Percentiles rank a stretch among this genome's conserved stretches.
Evolutionary conservation across 164 flowering plant species (phyloP).

Genomic region (Buxus sempervirens): DNA sequence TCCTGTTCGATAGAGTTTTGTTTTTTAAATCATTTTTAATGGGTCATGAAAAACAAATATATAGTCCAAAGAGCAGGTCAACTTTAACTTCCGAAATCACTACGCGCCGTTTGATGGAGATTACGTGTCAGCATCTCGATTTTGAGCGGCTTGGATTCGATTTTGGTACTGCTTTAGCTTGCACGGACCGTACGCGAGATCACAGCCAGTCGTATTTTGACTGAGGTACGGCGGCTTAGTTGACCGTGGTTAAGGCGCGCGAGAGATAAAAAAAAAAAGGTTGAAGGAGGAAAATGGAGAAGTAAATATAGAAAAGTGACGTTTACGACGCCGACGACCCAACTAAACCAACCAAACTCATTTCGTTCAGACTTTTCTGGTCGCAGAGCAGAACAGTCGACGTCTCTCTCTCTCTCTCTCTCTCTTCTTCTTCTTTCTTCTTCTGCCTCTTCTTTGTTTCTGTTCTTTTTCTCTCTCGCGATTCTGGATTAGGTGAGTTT

Average conservation of each 20-base stretch:
- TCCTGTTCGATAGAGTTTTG: not conserved
- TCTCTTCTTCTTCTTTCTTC: not conserved
- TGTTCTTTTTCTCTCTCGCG: not conserved
- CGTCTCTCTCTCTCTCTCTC: conserved; percentile 1
- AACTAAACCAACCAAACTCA: conserved; percentile 11
- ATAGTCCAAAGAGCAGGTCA: not conserved
- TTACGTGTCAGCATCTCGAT: not conserved
- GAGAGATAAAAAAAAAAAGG: not conserved
- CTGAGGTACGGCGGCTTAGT: not conserved
- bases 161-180: not conserved
- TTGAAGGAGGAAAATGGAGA: not conserved
- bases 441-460: not conserved
- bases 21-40: no score
- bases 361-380: not conserved
- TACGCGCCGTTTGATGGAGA: not conserved
- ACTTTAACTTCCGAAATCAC: not conserved
- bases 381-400: not conserved
- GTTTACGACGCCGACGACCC: conserved; percentile 35
- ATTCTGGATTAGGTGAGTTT: conserved; percentile 21
- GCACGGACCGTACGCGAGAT: not conserved
- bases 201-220: not conserved
- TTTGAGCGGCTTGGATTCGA: not conserved
- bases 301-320: not conserved
- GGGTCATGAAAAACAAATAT: no score
- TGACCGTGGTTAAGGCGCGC: not conserved